Evolutionary conservation across 495 filamentous ascomycete species (phyloP).

Genomic region (Hypoxylon crocopeplum): DNA sequence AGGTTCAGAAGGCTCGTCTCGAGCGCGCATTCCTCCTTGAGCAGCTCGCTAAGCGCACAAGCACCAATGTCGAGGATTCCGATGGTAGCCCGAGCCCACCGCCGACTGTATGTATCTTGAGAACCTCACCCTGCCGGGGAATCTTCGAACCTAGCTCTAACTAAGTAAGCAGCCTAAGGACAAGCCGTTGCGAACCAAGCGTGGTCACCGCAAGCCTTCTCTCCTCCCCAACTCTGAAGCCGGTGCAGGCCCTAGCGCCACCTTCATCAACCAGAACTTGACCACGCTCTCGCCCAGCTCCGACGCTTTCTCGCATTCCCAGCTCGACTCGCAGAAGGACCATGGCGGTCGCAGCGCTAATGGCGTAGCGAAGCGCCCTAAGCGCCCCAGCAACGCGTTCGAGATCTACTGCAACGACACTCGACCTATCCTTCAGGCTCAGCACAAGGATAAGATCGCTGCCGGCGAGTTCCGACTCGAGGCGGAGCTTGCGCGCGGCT

Average conservation of each 20-base stretch:
- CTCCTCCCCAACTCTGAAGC: conserved; percentile 45
- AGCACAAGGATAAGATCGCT: conserved; percentile 45
- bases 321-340: conserved; percentile 42
- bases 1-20: conserved; percentile 88
- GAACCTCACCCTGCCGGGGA: conserved; percentile 2
- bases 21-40: conserved; percentile 91
- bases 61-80: conserved; percentile 77
- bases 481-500: conserved; percentile 54
- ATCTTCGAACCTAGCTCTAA: conserved; percentile 34
- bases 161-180: conserved; percentile 75
- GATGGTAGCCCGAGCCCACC: conserved; percentile 76
- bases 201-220: conserved; percentile 67
- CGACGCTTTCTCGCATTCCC: conserved; percentile 52
- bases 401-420: conserved; percentile 59
- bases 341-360: conserved; percentile 29
- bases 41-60: conserved; percentile 82
- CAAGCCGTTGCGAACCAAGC: conserved; percentile 87
- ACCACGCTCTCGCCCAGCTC: conserved; percentile 54
- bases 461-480: conserved; percentile 51
- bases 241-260: conserved; percentile 39
- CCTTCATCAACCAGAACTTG: conserved; percentile 54
- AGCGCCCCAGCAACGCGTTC: conserved; percentile 56
- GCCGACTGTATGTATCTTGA: conserved; percentile 63
- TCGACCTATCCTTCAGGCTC: conserved; percentile 45
- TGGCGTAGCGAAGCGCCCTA: conserved; percentile 43